Evolutionary conservation across 1,284 basidiomycete species (phyloP).

Genomic region (Ceratobasidium sp.): DNA sequence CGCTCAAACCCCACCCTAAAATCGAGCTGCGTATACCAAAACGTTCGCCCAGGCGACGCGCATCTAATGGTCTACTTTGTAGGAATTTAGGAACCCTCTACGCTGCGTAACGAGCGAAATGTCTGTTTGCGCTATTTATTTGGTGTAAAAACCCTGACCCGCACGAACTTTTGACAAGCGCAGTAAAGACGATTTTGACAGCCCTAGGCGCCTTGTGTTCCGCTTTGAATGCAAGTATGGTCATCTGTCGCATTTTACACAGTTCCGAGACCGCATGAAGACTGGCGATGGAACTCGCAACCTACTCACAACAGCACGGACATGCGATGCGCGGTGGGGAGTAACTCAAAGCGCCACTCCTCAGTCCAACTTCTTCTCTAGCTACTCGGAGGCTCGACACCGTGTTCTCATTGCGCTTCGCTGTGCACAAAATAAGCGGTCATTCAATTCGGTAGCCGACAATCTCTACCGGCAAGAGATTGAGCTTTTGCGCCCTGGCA

Average conservation of each 20-base stretch:
- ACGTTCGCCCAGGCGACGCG: too few relatives aligned
- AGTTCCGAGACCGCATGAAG: neutral
- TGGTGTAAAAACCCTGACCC: too few relatives aligned
- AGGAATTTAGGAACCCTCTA: too few relatives aligned
- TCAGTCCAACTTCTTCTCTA: neutral
- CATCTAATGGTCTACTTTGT: too few relatives aligned
- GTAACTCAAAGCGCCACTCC: neutral
- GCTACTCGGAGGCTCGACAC: constrained; percentile 20
- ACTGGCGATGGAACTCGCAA: constrained; percentile 36
- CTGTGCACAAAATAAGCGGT: constrained; percentile 17
- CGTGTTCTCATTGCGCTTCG: constrained; percentile 14
- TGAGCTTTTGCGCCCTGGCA: constrained; percentile 21
- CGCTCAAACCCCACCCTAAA: too few relatives aligned
- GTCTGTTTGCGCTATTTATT: too few relatives aligned
- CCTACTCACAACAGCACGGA: neutral
- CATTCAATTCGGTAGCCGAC: constrained; percentile 19
- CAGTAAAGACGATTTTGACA: too few relatives aligned
- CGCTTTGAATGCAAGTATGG: too few relatives aligned
- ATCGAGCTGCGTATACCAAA: too few relatives aligned
- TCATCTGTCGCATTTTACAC: neutral
- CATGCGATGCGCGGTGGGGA: constrained; percentile 14
- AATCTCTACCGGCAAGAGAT: constrained; percentile 19
- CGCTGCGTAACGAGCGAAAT: too few relatives aligned
- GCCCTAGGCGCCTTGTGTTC: too few relatives aligned
- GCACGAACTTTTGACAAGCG: too few relatives aligned